phyloP scores from a whole-genome alignment of 768 basidiomycete genomes.

The Tubosaeta sp. region DNA sequence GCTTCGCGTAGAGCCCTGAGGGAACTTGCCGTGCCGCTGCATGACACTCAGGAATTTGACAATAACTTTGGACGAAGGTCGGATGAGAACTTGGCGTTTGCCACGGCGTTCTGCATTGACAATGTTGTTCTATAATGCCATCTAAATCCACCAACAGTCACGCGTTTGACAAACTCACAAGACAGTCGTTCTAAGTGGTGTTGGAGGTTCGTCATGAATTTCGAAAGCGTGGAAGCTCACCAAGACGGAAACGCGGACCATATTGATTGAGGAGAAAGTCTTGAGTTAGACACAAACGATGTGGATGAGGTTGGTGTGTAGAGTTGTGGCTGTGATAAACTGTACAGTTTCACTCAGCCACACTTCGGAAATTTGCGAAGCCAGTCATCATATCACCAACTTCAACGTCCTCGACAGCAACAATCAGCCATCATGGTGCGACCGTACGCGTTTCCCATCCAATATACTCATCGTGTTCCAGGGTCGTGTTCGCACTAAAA shows the following conservation, averaged over 20 bases:
- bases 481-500: conserved; percentile 99
- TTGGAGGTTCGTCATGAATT: conserved; percentile 1
- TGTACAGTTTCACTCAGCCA: conserved; percentile 28
- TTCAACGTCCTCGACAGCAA: conserved; percentile 23
- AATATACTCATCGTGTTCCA: conserved; percentile 30
- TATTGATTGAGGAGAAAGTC: conserved; percentile 36
- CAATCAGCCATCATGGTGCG: conserved; percentile 47
- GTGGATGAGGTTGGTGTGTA: neutral
- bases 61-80: conserved; percentile 96
- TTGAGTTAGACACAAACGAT: neutral
- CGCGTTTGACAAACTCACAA: conserved; percentile 30
- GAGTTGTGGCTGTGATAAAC: conserved; percentile 22
- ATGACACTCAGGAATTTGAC: conserved; percentile 97
- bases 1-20: neutral
- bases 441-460: conserved; percentile 5
- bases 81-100: conserved; percentile 98
- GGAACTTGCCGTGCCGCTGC: conserved; percentile 90
- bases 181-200: conserved; percentile 51
- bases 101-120: conserved; percentile 99
- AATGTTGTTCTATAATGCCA: conserved; percentile 76
- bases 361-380: conserved; percentile 18
- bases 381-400: conserved; percentile 7
- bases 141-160: conserved; percentile 1
- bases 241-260: conserved; percentile 88
- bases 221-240: conserved; percentile 30